phyloP scores from a whole-genome alignment of 2,329 filamentous ascomycete genomes.

The Epichloe baconii region DNA sequence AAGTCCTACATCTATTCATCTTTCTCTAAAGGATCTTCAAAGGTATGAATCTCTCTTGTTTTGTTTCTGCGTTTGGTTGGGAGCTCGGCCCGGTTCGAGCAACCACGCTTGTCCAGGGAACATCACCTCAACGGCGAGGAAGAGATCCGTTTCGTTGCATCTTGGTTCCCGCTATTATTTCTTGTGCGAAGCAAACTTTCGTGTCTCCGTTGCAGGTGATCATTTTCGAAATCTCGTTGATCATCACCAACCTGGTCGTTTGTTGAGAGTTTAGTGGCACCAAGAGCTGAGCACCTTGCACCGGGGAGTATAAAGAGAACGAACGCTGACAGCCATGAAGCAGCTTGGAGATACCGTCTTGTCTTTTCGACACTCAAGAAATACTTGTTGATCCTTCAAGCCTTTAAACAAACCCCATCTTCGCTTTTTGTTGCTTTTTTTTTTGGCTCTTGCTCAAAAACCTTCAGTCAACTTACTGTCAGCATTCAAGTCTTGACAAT shows the following conservation, averaged over 20 bases:
- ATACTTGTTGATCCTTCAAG: neutral
- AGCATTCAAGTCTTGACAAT: neutral
- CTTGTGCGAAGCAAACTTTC: conserved; percentile 2
- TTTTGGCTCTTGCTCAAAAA: neutral
- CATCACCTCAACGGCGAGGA: neutral
- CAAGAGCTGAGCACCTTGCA: neutral
- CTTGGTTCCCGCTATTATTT: neutral
- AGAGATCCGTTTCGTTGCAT: neutral
- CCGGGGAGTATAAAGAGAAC: conserved; percentile 2
- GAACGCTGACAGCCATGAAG: neutral
- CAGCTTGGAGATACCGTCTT: neutral
- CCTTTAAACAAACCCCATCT: neutral
- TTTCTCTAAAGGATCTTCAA: neutral
- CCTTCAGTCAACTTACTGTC: neutral
- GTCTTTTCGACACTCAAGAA: neutral
- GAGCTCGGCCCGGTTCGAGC: neutral
- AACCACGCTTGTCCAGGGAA: neutral
- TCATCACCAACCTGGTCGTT: neutral
- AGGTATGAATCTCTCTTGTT: conserved; percentile 1
- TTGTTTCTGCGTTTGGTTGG: neutral
- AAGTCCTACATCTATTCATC: neutral
- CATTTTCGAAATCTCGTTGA: neutral
- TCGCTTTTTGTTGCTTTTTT: neutral
- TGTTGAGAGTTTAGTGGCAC: neutral
- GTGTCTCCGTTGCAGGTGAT: neutral